Percentiles rank a stretch among this genome's conserved stretches.
Conservation (phyloP, 768 basidiomycete genomes). For the Saitozyma sp. region DNA sequence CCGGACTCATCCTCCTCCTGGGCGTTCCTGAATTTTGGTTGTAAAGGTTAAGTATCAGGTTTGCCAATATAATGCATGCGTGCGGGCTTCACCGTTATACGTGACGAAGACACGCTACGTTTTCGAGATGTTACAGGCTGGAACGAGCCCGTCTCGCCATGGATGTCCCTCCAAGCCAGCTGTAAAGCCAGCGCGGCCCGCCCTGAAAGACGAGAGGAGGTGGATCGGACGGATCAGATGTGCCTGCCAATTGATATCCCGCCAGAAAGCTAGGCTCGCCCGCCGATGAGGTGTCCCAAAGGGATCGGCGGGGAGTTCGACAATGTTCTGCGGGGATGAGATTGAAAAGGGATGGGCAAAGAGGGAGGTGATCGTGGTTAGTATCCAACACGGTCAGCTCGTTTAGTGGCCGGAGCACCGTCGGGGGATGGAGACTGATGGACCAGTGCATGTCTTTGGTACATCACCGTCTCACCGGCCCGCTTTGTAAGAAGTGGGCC, state of each 20-base stretch:
- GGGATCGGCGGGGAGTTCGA: too few relatives aligned
- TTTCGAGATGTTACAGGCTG: conserved; percentile 30
- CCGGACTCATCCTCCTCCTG: background rate
- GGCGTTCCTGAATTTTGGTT: too few relatives aligned
- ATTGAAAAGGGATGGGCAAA: too few relatives aligned
- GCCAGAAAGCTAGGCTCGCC: conserved; percentile 4
- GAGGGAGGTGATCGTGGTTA: too few relatives aligned
- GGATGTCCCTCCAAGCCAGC: background rate
- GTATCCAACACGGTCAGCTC: too few relatives aligned
- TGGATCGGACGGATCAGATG: conserved; percentile 42
- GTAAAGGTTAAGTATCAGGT: too few relatives aligned
- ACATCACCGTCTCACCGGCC: background rate
- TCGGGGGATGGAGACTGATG: too few relatives aligned
- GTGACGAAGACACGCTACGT: too few relatives aligned
- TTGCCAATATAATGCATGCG: background rate
- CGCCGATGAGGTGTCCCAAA: too few relatives aligned
- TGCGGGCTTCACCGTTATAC: background rate
- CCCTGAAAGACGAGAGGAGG: conserved; percentile 1
- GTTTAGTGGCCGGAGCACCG: too few relatives aligned
- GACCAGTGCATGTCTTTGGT: too few relatives aligned
- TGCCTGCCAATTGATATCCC: conserved; percentile 29
- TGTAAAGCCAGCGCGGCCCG: background rate
- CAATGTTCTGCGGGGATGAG: too few relatives aligned
- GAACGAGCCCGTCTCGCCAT: conserved; percentile 39
- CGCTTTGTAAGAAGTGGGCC: conserved; percentile 23